phyloP scores from a whole-genome alignment of 768 basidiomycete species.

The Naganishia vaughanmartiniae region DNA sequence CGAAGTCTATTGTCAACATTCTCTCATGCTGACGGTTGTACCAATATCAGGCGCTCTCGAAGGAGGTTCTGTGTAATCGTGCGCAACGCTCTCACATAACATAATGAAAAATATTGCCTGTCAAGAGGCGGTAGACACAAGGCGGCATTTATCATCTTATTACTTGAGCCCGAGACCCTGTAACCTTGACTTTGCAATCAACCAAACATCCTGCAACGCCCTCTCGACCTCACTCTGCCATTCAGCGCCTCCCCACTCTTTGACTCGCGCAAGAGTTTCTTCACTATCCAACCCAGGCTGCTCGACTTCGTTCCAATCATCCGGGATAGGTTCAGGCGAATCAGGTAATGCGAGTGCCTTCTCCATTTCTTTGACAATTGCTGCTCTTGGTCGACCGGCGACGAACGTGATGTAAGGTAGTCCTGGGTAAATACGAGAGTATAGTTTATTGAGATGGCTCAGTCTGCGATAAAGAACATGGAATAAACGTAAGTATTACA shows the following conservation, averaged over 20 bases:
- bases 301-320: constrained; percentile 42
- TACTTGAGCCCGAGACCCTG: constrained; percentile 15
- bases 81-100: too few species aligned
- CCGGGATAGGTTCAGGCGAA: constrained; percentile 36
- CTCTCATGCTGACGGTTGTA: background rate
- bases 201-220: constrained; percentile 70
- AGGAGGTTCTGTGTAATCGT: too few species aligned
- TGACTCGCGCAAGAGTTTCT: constrained; percentile 28
- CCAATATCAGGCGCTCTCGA: background rate
- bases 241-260: constrained; percentile 46
- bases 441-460: constrained; percentile 70
- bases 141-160: background rate
- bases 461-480: constrained; percentile 50
- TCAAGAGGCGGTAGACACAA: background rate
- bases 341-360: constrained; percentile 56
- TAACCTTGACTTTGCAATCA: constrained; percentile 62
- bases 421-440: constrained; percentile 70
- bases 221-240: constrained; percentile 71
- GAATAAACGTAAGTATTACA: background rate
- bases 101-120: background rate
- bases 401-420: constrained; percentile 90
- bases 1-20: background rate
- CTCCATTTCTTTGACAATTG: constrained; percentile 78
- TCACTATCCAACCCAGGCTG: constrained; percentile 49
- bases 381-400: constrained; percentile 71